Evolutionary conservation across 164 flowering plant genomes (phyloP).

Genomic region (Cinnamomum micranthum): DNA sequence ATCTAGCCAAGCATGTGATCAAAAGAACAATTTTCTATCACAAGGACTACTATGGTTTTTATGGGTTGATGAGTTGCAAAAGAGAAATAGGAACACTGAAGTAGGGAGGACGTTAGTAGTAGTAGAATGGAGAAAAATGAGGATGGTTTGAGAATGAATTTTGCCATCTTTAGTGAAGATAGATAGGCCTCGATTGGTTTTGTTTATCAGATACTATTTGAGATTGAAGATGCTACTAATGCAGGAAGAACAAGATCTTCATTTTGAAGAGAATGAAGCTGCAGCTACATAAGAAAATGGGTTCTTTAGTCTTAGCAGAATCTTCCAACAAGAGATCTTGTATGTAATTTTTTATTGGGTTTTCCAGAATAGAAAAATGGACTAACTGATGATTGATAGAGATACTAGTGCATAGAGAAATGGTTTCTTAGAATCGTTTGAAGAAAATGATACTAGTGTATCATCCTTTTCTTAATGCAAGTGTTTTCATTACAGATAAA

Average conservation of each 20-base stretch:
- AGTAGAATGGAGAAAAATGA: constrained; percentile 23
- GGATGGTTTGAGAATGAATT: constrained; percentile 5
- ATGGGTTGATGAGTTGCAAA: constrained; percentile 42
- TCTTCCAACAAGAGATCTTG: neutral
- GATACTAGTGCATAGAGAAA: neutral
- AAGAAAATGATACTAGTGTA: neutral
- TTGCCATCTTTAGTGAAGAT: neutral
- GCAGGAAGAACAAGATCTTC: neutral
- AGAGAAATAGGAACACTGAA: constrained; percentile 4
- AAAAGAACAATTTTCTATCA: constrained; percentile 75
- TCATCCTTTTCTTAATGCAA: too few species aligned
- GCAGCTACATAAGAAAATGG: neutral
- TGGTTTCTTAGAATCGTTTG: neutral
- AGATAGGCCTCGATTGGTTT: neutral
- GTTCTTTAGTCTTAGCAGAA: neutral
- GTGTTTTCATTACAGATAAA: too few species aligned
- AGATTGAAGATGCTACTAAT: neutral
- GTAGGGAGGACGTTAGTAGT: constrained; percentile 4
- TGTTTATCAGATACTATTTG: neutral
- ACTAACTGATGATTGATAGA: neutral
- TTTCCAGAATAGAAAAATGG: too few species aligned
- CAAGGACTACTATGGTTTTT: constrained; percentile 65
- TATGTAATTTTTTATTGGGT: neutral
- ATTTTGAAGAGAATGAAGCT: neutral
- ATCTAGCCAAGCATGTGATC: constrained; percentile 91